A percentile compares a stretch with the other conserved stretches of the same genome.
phyloP scores from a whole-genome alignment of 164 flowering plant genomes.

The grape (Vitis vinifera) region ASM3070453v1 NC_081806.1:821501-822000 shows the following conservation, averaged over 20 bases:
- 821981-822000: slow-evolving; percentile 52
- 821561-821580: slow-evolving; percentile 39
- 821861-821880: background rate
- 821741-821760: background rate
- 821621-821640: slow-evolving; percentile 32
- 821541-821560: slow-evolving; percentile 33
- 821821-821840: too few species aligned
- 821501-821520: background rate
- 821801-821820: too few species aligned
- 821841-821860: too few species aligned
- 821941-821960: slow-evolving; percentile 42
- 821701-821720: slow-evolving; percentile 53
- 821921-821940: background rate
- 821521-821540: slow-evolving; percentile 1
- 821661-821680: slow-evolving; percentile 40
- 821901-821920: background rate
- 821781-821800: too few species aligned
- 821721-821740: background rate
- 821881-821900: background rate
- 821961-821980: slow-evolving; percentile 59
- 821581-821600: slow-evolving; percentile 54
- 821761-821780: too few species aligned
- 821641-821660: slow-evolving; percentile 31
- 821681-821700: slow-evolving; percentile 43
- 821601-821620: slow-evolving; percentile 37